Base-by-base conservation (phyloP, 345 rosid species). In the Euphorbia lathyris region DNA sequence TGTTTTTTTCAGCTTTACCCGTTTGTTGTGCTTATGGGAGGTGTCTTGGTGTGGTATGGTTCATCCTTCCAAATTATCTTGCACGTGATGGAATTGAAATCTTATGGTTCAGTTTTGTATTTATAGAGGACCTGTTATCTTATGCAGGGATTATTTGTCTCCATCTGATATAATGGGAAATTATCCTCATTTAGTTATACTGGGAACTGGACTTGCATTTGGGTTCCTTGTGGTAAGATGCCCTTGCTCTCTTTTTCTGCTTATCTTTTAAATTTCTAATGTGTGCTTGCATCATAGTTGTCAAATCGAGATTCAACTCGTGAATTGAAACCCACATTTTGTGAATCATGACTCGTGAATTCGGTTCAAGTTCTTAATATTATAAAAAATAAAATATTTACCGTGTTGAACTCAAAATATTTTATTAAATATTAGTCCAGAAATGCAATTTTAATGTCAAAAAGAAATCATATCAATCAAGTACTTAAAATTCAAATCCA, bases 141-240 rank as follows among this genome's bases (percentile, higher is more conserved):
- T 73, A 9, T 81, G 75, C 82, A 92, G 83, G 96, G 87, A 87
- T 82, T 89, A 83, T 82, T 77, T 80, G 81, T 92, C 99, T 20
- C 96, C 97, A 65, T 85, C 89, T 50, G 92, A 90, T 80, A 69
- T 95, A 51, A 80, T 95, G 74, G 83, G 77, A 60, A 86, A 81
- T 66, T 95, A 95, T 80, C 97, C 98, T 52, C 99, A 95, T 82
- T 78, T 95, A 16, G 89, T 92, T 73, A 77, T 95, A 20, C 66
- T 89, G 47, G 99, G 98, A 80, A 95, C 98, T 73, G 99, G 99
- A 77, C 96, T 95, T 83, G 97, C 99, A 48, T 95, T 95, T 81
- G 99, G 99, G 53, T 95, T 95, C 78, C 88, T 92, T 25, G 99
- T 95, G 97, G 99, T 95, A 83, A 55, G 88, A 68, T 72, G n/a